Percentiles rank a stretch among this genome's conserved stretches.
phyloP scores from a whole-genome alignment of 805 yeast genomes.

The Teunomyces aglyptinius region DNA sequence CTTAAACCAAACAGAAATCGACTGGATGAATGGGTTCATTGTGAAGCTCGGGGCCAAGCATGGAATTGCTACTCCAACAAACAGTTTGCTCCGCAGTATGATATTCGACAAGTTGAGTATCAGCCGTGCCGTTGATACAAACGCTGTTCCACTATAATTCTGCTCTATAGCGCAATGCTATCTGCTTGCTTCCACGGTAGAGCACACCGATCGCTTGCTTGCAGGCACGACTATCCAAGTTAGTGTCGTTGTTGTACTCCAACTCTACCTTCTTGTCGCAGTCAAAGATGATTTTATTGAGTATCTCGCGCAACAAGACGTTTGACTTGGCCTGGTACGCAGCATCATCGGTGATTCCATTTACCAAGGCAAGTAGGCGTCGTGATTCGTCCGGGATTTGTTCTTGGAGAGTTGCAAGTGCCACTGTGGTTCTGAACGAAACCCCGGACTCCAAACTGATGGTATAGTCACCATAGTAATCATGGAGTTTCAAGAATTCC shows the following conservation, averaged over 20 bases:
- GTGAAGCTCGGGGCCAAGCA: slow-evolving; percentile 51
- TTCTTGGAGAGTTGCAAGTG: slow-evolving; percentile 58
- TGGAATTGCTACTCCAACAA: slow-evolving; percentile 45
- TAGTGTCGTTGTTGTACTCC: slow-evolving; percentile 17
- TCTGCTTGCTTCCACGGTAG: slow-evolving; percentile 23
- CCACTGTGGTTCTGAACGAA: slow-evolving; percentile 76
- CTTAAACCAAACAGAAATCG: slow-evolving; percentile 69
- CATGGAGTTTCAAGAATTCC: slow-evolving; percentile 47
- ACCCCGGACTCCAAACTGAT: slow-evolving; percentile 46
- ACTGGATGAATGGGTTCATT: slow-evolving; percentile 80
- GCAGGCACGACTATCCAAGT: slow-evolving; percentile 14
- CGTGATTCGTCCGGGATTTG: slow-evolving; percentile 26
- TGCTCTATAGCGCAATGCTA: slow-evolving; percentile 15
- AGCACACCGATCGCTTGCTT: slow-evolving; percentile 21
- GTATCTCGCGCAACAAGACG: slow-evolving; percentile 29
- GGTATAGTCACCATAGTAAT: slow-evolving; percentile 76
- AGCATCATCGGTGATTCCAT: slow-evolving; percentile 50
- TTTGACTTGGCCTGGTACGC: slow-evolving; percentile 24
- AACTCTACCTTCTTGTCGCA: slow-evolving; percentile 17
- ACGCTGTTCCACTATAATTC: slow-evolving; percentile 6
- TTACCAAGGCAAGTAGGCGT: slow-evolving; percentile 36
- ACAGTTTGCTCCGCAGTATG: slow-evolving; percentile 45
- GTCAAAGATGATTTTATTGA: slow-evolving; percentile 25
- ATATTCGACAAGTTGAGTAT: slow-evolving; percentile 39
- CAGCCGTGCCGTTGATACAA: slow-evolving; percentile 25